phyloP scores from a whole-genome alignment of 768 basidiomycete species.

The Mycena galopus region DNA sequence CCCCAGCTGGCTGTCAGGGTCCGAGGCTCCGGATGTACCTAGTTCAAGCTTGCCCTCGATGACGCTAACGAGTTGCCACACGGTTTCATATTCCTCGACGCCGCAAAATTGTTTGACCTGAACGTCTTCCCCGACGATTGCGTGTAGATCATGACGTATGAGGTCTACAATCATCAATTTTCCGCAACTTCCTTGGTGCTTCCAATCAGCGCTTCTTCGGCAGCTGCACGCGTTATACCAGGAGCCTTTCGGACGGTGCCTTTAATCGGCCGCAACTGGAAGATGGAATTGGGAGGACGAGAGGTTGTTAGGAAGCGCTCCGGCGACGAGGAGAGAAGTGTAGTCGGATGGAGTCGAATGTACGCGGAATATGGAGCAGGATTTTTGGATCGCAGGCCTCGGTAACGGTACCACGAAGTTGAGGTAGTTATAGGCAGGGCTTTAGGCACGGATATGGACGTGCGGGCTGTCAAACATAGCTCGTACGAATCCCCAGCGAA shows the following conservation, averaged over 20 bases:
- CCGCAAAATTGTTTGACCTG: conserved; percentile 86
- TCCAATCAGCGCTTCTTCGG: conserved; percentile 72
- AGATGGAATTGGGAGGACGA: conserved; percentile 71
- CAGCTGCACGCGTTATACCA: conserved; percentile 71
- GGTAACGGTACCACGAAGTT: conserved; percentile 83
- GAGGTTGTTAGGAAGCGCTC: conserved; percentile 91
- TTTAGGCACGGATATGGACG: conserved; percentile 65
- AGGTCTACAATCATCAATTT: conserved; percentile 99
- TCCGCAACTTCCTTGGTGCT: conserved; percentile 93
- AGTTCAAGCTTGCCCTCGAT: conserved; percentile 77
- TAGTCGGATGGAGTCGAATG: conserved; percentile 81
- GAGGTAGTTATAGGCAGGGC: conserved; percentile 42
- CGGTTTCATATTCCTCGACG: conserved; percentile 93
- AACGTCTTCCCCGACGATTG: conserved; percentile 86
- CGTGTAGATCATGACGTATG: conserved; percentile 92
- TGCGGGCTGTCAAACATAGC: conserved; percentile 87
- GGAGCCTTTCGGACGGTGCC: conserved; percentile 87
- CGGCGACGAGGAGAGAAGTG: conserved; percentile 88
- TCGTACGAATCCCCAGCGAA: conserved; percentile 93
- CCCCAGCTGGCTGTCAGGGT: conserved; percentile 66
- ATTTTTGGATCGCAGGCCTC: conserved; percentile 77
- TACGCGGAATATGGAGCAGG: conserved; percentile 92
- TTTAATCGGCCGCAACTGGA: conserved; percentile 94
- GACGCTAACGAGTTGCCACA: conserved; percentile 96
- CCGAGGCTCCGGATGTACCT: conserved; percentile 44